phyloP scores from a whole-genome alignment of 78 protist genomes.

The Protostelium mycophagum region DNA sequence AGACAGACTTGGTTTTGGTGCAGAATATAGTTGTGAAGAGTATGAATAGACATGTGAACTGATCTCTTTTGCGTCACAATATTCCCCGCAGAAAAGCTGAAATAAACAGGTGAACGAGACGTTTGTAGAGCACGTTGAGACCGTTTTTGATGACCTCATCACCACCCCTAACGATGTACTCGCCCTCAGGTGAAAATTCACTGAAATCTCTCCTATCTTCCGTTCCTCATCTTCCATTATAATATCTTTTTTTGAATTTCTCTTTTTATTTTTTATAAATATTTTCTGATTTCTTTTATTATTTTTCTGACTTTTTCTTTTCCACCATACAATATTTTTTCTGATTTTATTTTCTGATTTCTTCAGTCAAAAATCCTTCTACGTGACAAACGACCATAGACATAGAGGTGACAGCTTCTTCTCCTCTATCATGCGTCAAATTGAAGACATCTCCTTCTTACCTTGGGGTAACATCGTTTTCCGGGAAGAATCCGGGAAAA shows the following conservation, averaged over 20 bases:
- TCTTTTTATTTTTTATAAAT: too few species aligned
- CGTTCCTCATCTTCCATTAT: too few species aligned
- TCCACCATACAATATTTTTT: too few species aligned
- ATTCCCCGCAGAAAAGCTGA: background rate
- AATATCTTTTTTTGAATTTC: too few species aligned
- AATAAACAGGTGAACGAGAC: background rate
- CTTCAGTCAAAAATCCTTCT: background rate
- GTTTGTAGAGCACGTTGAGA: background rate
- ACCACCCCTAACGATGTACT: background rate
- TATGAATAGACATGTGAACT: background rate
- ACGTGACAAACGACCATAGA: background rate
- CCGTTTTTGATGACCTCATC: background rate
- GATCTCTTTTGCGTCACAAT: background rate
- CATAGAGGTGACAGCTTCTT: background rate
- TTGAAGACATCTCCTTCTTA: background rate
- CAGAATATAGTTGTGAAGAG: too few species aligned
- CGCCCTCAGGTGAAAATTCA: background rate
- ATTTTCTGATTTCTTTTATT: too few species aligned
- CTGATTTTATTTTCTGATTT: too few species aligned
- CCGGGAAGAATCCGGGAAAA: background rate
- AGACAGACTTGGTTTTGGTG: too few species aligned
- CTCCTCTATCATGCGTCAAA: background rate
- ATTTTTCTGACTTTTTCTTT: too few species aligned
- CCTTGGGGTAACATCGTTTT: background rate
- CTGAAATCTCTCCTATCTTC: background rate